Conservation (phyloP, 768 basidiomycete genomes). For the Hericium erinaceus region DNA sequence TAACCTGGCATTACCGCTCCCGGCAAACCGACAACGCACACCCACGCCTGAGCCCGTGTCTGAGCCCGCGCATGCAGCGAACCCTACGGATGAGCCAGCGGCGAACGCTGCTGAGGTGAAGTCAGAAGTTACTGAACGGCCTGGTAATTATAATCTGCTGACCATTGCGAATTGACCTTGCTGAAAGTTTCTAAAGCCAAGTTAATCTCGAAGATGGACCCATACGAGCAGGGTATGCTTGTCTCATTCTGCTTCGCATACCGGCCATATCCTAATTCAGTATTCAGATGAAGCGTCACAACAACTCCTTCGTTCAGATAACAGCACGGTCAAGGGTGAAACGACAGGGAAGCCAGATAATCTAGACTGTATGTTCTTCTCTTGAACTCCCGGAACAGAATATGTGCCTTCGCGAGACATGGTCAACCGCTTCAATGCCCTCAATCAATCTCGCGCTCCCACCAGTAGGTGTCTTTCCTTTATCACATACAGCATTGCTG, state of each 20-base stretch:
- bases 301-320: neutral
- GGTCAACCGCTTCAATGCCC: neutral
- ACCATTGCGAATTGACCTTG: neutral
- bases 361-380: neutral
- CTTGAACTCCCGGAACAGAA: neutral
- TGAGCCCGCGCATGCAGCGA: neutral
- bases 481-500: neutral
- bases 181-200: neutral
- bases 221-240: neutral
- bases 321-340: neutral
- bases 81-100: neutral
- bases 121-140: neutral
- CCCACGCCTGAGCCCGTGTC: neutral
- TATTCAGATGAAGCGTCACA: neutral
- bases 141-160: neutral
- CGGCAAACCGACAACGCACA: neutral
- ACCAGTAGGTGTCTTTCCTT: neutral
- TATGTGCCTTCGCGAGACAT: neutral
- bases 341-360: neutral
- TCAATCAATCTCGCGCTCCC: neutral
- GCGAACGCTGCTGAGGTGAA: neutral
- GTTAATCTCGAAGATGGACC: neutral
- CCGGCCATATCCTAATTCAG: no score
- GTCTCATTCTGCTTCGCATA: no score
- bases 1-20: neutral